These are phyloP conservation scores for Penicillium sp. DNA, from an alignment of 2,329 filamentous ascomycete genomes.

Conservation along the genomic window DNA sequence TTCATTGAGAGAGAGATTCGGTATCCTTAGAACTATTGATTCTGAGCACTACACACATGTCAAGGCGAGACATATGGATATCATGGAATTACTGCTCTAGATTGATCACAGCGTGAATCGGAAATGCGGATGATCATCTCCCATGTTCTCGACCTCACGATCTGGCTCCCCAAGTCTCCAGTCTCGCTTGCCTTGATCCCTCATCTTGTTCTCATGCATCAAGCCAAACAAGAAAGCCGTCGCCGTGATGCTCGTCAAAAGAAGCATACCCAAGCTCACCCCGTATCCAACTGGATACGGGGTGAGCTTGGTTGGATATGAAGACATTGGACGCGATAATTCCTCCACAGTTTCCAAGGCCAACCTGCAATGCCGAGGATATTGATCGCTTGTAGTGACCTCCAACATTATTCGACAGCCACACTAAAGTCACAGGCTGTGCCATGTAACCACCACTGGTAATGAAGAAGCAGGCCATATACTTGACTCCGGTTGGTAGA, in stretches of 20 bases:
- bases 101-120: too few species aligned
- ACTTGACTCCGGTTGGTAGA: conserved; percentile 29
- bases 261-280: conserved; percentile 2
- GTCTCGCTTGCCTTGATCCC: too few species aligned
- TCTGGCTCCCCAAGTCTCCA: too few species aligned
- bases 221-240: too few species aligned
- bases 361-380: conserved; percentile 31
- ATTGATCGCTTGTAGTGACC: conserved; percentile 33
- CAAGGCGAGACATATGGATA: too few species aligned
- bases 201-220: too few species aligned
- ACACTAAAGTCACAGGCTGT: conserved; percentile 32
- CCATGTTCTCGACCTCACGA: too few species aligned
- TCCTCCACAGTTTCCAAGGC: conserved; percentile 33
- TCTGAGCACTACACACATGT: too few species aligned
- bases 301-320: conserved; percentile 24
- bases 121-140: too few species aligned
- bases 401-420: conserved; percentile 45
- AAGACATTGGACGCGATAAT: conserved; percentile 34
- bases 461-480: conserved; percentile 42
- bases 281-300: conserved; percentile 30
- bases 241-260: conserved; percentile 15
- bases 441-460: conserved; percentile 37
- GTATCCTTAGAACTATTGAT: too few species aligned
- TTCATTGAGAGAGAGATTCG: too few species aligned
- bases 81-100: too few species aligned